These are phyloP conservation scores for Lablab purpureus DNA, from an alignment of 306 rosid genomes.

Conservation along the genomic window DNA sequence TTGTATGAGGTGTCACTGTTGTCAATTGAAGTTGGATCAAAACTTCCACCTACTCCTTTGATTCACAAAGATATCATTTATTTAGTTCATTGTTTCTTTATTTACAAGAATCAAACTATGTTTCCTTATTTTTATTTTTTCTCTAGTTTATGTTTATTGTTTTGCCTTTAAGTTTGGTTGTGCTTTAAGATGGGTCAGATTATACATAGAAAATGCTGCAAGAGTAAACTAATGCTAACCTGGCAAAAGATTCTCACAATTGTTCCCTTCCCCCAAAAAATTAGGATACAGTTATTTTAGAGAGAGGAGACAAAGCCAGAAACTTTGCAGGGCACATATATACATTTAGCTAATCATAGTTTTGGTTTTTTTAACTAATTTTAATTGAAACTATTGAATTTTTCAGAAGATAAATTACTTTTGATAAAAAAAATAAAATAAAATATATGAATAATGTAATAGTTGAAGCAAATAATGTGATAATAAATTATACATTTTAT, in stretches of 20 bases:
- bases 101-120: conserved; percentile 1
- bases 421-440: too few species aligned
- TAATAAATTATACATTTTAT: background rate
- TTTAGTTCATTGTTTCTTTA: background rate
- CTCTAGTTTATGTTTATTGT: background rate
- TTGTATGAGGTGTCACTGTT: conserved; percentile 59
- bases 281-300: background rate
- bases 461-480: background rate
- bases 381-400: too few species aligned
- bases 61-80: background rate
- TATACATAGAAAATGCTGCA: conserved; percentile 9
- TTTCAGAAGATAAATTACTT: too few species aligned
- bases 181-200: background rate
- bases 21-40: conserved; percentile 55
- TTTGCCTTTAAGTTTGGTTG: background rate
- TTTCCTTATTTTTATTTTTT: background rate
- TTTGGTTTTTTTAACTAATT: too few species aligned
- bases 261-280: background rate
- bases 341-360: too few species aligned
- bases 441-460: too few species aligned
- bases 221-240: conserved; percentile 1
- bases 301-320: background rate
- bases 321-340: background rate
- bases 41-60: conserved; percentile 44
- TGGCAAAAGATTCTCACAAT: conserved; percentile 20